Conservation (phyloP, 768 basidiomycete species). For the Lentinula lateritia region DNA sequence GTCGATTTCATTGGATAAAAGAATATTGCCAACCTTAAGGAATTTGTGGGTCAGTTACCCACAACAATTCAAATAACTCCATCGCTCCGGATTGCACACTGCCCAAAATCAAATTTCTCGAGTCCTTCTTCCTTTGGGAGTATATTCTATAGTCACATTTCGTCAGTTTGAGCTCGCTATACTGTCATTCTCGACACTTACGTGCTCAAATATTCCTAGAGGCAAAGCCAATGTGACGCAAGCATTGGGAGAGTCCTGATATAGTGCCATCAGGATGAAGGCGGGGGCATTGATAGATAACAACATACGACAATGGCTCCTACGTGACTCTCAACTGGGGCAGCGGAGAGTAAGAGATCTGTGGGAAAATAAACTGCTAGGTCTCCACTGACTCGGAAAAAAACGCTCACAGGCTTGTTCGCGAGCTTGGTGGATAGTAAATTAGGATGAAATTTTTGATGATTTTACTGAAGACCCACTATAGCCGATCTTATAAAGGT, state of each 20-base stretch:
- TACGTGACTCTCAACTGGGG: constrained; percentile 65
- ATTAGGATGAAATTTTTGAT: background rate
- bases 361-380: background rate
- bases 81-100: constrained; percentile 63
- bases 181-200: constrained; percentile 21
- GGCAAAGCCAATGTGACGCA: constrained; percentile 72
- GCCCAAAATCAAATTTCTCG: constrained; percentile 51
- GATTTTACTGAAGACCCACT: constrained; percentile 36
- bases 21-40: no score
- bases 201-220: constrained; percentile 72
- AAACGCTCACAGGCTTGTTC: constrained; percentile 66
- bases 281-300: background rate
- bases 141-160: constrained; percentile 44
- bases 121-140: constrained; percentile 60
- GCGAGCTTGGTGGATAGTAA: constrained; percentile 38
- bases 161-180: background rate
- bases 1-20: background rate
- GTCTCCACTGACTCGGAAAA: background rate
- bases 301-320: constrained; percentile 62
- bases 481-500: constrained; percentile 50
- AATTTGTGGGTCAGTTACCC: background rate
- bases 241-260: constrained; percentile 70
- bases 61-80: constrained; percentile 26
- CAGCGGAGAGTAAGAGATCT: constrained; percentile 66
- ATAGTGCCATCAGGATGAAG: background rate